phyloP scores from a whole-genome alignment of 2,329 filamentous ascomycete genomes.

The Periconia sp. region DNA sequence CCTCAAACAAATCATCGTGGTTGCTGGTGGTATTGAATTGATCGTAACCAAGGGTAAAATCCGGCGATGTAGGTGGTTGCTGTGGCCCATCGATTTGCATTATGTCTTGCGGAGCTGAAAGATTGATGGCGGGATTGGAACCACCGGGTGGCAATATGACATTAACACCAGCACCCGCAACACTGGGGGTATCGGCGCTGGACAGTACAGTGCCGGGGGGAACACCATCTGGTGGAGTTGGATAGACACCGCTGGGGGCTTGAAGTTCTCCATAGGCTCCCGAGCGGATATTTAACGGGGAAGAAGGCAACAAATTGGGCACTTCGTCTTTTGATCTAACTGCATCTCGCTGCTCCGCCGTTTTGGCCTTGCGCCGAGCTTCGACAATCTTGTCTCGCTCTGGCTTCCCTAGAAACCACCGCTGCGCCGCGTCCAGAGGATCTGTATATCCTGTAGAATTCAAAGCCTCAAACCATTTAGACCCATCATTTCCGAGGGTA shows the following conservation, averaged over 20 bases:
- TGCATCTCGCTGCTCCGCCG: constrained; percentile 53
- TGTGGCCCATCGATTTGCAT: constrained; percentile 18
- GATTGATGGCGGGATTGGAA: constrained; percentile 34
- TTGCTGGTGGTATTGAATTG: constrained; percentile 22
- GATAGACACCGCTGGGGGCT: constrained; percentile 41
- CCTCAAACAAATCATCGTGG: constrained; percentile 66
- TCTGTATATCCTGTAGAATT: constrained; percentile 37
- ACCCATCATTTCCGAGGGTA: constrained; percentile 8
- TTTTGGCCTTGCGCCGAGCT: constrained; percentile 46
- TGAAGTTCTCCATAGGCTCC: constrained; percentile 41
- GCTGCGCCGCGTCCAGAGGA: constrained; percentile 37
- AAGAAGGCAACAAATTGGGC: constrained; percentile 34
- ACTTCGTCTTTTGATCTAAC: constrained; percentile 33
- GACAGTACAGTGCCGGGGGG: constrained; percentile 31
- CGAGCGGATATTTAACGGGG: constrained; percentile 38
- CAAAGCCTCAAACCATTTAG: constrained; percentile 34
- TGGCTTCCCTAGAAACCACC: constrained; percentile 39
- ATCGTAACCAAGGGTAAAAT: constrained; percentile 21
- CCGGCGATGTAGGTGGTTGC: constrained; percentile 25
- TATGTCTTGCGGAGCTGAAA: constrained; percentile 31
- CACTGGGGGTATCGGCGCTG: constrained; percentile 30
- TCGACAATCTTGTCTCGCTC: constrained; percentile 39
- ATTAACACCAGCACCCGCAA: constrained; percentile 26
- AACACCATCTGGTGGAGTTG: constrained; percentile 44
- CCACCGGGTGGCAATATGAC: constrained; percentile 31